Percentiles rank a stretch among this genome's conserved stretches.
These are phyloP conservation scores for Euphorbia pulcherrima DNA, from an alignment of 345 rosid genomes.

Conservation along the genomic window DNA sequence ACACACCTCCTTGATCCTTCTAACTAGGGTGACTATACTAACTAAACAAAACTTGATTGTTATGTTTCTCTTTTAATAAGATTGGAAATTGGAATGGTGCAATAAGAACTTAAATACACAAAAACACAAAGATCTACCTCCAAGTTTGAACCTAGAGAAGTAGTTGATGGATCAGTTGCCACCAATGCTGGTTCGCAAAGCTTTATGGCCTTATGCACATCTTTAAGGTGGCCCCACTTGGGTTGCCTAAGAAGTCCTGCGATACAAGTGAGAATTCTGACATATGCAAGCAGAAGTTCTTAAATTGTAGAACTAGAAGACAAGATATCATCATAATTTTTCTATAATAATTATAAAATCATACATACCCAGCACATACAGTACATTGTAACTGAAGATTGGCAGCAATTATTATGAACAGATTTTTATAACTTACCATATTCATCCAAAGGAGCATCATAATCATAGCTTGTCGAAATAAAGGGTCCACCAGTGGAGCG, in stretches of 20 bases:
- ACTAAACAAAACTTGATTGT: background rate
- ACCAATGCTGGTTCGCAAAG: conserved; percentile 74
- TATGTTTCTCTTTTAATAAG: background rate
- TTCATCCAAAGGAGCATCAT: conserved; percentile 96
- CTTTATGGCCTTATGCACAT: conserved; percentile 84
- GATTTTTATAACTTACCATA: conserved; percentile 48
- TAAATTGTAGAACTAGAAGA: background rate
- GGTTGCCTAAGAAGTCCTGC: conserved; percentile 82
- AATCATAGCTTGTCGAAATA: conserved; percentile 87
- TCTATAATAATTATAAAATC: background rate
- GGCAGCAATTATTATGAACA: conserved; percentile 4
- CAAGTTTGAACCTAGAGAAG: conserved; percentile 66
- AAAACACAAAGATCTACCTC: conserved; percentile 47
- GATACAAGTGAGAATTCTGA: conserved; percentile 13
- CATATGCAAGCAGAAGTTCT: conserved; percentile 1
- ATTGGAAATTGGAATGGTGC: background rate
- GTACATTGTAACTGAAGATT: background rate
- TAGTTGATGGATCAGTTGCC: conserved; percentile 63
- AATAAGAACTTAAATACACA: background rate
- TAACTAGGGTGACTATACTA: background rate
- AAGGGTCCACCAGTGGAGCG: conserved; percentile 84
- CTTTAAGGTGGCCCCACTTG: conserved; percentile 93
- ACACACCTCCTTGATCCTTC: background rate
- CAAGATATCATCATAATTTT: background rate
- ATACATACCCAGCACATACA: background rate